These are phyloP conservation scores for Xylaria longipes DNA, from an alignment of 495 filamentous ascomycete species.

Conservation along the genomic window DNA sequence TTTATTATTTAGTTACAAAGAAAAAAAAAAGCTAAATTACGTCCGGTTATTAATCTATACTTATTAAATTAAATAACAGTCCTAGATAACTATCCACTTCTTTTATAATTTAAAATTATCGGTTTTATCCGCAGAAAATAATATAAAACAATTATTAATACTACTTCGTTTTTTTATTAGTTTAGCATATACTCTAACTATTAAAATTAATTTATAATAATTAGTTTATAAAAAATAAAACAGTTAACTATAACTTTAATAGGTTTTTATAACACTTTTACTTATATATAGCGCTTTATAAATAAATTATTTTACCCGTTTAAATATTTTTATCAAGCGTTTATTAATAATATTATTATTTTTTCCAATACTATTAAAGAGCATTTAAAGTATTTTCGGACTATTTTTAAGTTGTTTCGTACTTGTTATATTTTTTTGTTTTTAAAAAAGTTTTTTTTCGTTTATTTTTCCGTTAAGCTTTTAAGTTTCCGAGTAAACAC, in stretches of 20 bases:
- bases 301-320: not conserved
- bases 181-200: not conserved
- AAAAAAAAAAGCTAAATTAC: not conserved
- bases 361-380: not conserved
- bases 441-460: too few relatives aligned
- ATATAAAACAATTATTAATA: not conserved
- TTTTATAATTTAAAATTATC: not conserved
- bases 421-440: not conserved
- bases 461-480: too few relatives aligned
- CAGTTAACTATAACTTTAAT: not conserved
- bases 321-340: not conserved
- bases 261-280: not conserved
- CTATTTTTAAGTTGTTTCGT: constrained; percentile 4
- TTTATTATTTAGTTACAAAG: not conserved
- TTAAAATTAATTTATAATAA: not conserved
- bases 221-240: not conserved
- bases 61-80: not conserved
- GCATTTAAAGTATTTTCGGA: not conserved
- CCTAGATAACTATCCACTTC: not conserved
- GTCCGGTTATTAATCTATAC: not conserved
- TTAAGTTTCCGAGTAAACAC: too few relatives aligned
- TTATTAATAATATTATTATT: constrained; percentile 7
- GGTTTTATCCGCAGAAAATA: not conserved
- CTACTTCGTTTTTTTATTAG: not conserved
- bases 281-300: not conserved